These are phyloP conservation scores for Camillea tinctor DNA, from an alignment of 2,329 filamentous ascomycete species.

Conservation along the genomic window DNA sequence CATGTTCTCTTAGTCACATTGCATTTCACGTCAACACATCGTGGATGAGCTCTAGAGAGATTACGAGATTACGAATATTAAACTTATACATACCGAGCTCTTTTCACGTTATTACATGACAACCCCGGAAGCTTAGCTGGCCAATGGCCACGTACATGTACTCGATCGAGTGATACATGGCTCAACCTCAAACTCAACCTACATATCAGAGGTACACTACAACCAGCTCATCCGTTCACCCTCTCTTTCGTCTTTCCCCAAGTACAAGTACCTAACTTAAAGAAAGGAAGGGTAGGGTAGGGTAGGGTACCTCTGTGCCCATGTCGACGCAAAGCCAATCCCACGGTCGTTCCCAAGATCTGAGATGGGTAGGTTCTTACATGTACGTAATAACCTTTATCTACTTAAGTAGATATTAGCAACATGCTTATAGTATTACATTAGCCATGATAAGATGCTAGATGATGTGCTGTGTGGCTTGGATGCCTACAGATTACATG, in stretches of 20 bases:
- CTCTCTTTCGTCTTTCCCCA: too few relatives aligned
- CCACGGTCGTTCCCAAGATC: not conserved
- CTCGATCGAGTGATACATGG: not conserved
- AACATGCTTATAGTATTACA: not conserved
- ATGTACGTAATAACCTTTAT: not conserved
- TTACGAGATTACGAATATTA: too few relatives aligned
- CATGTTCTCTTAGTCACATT: too few relatives aligned
- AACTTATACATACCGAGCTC: not conserved
- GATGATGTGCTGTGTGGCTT: not conserved
- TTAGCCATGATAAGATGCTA: not conserved
- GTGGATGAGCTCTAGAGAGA: too few relatives aligned
- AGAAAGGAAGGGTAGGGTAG: too few relatives aligned
- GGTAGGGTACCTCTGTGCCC: too few relatives aligned
- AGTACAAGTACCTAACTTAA: too few relatives aligned
- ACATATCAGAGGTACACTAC: not conserved
- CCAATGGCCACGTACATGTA: not conserved
- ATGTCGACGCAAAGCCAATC: not conserved
- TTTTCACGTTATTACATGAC: not conserved
- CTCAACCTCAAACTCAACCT: not conserved
- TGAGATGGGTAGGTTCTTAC: not conserved
- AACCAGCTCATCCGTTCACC: too few relatives aligned
- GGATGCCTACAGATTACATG: not conserved
- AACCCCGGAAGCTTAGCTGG: not conserved
- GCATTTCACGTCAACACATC: too few relatives aligned
- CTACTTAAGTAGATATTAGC: not conserved